A percentile compares a stretch with the other conserved stretches of the same genome.
Conservation (phyloP, 1,284 basidiomycete species). For the Neolentinus lepideus region DNA sequence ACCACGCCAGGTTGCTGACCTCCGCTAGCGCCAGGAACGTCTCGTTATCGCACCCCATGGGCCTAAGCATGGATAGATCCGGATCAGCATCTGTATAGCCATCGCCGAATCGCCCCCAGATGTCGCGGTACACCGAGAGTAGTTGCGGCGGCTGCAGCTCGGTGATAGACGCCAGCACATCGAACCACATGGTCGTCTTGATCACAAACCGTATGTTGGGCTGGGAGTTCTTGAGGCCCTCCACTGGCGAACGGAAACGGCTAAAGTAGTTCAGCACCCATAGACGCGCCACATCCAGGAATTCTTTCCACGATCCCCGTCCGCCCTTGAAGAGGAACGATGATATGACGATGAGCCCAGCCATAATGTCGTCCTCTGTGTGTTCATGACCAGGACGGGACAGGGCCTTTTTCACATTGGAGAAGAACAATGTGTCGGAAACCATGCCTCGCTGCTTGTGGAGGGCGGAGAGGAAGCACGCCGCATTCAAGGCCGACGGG, state of each 20-base stretch:
- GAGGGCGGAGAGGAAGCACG: slow-evolving; percentile 47
- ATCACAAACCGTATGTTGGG: slow-evolving; percentile 59
- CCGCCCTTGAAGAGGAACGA: slow-evolving; percentile 71
- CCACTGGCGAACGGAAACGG: slow-evolving; percentile 29
- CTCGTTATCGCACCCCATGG: slow-evolving; percentile 81
- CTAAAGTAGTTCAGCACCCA: slow-evolving; percentile 46
- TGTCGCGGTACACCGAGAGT: slow-evolving; percentile 42
- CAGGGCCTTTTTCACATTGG: background rate
- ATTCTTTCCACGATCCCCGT: slow-evolving; percentile 56
- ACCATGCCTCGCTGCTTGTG: slow-evolving; percentile 26
- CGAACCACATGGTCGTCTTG: slow-evolving; percentile 80
- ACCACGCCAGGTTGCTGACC: slow-evolving; percentile 55
- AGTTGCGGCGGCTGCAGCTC: slow-evolving; percentile 51
- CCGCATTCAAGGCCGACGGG: slow-evolving; percentile 39
- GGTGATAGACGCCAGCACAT: slow-evolving; percentile 72
- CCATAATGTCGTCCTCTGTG: slow-evolving; percentile 65
- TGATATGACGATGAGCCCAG: slow-evolving; percentile 66
- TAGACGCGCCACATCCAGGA: slow-evolving; percentile 48
- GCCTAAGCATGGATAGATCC: slow-evolving; percentile 59
- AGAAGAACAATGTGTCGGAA: background rate
- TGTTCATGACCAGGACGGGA: slow-evolving; percentile 3
- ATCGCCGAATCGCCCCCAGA: slow-evolving; percentile 41
- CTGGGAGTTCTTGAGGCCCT: slow-evolving; percentile 37
- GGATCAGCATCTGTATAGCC: slow-evolving; percentile 12
- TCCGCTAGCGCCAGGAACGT: slow-evolving; percentile 75